Base-by-base conservation (phyloP, 164 flowering plant species). In the Litsea cubeba region DNA sequence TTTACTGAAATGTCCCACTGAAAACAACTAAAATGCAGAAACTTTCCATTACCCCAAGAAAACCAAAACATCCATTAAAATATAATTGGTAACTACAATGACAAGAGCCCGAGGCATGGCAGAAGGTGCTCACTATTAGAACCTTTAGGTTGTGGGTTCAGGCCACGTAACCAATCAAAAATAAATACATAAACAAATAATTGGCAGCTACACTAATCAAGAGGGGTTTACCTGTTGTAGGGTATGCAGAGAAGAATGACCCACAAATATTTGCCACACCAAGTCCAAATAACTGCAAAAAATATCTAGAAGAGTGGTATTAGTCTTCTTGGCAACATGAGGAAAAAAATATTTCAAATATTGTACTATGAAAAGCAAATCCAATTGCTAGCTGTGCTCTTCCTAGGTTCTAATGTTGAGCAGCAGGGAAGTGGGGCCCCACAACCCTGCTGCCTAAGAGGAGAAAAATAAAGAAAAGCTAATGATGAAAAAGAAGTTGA, bases 201-300 rank as follows among this genome's bases (percentile, higher is more conserved):
- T 40, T 40, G 46, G 5, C 54, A 12, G 5, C 65, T 58, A 40
- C 46, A 40, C 7, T 40, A 40, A 40, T 40, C 46, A 40, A 40
- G 46, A 40, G 46, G 46, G 46, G 46, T 40, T 57, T 71, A 94
- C 99, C 99, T 86, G 99, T 94, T 70, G 97, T 82, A 8, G 99
- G 98, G 72, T 96, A 96, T 76, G 88, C 76, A 50, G 95, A 89
- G 80, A 96, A 96, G 84, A 94, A 92, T 17, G 99, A 92, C 72
- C 99, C 99, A 73, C 81, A 78, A 23, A 96, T 82, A 83, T 94
- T 96, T 72, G 99, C 88, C 22, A 96, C 94, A 72, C 99, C 99
- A 80, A 96, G 98, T 75, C 99, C 99, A 81, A 94, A 89, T 69
- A 96, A 80, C 99, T 96, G 98, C 60, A 62, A 14, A 63, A 72